A percentile compares a stretch with the other conserved stretches of the same genome.
Conservation (phyloP, 176 grass and related monocot species). For the Avena eriantha region DNA sequence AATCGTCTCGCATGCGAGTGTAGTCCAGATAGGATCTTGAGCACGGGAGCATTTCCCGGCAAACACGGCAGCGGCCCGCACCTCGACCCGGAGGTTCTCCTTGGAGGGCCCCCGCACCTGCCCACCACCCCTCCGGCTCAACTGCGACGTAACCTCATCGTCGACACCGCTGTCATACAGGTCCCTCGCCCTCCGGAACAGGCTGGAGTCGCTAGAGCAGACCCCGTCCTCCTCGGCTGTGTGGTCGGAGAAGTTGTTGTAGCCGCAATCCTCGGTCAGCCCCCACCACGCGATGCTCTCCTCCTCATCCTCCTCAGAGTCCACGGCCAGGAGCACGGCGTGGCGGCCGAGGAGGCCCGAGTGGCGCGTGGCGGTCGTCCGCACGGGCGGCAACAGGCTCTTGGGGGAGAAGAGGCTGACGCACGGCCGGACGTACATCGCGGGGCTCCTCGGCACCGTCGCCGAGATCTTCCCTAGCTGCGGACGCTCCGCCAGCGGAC, state of each 20-base stretch:
- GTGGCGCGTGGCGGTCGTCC: constrained; percentile 44
- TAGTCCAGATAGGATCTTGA: constrained; percentile 22
- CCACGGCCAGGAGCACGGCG: constrained; percentile 45
- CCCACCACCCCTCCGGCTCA: constrained; percentile 41
- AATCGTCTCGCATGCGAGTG: constrained; percentile 29
- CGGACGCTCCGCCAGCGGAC: constrained; percentile 61
- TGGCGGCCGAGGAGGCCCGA: constrained; percentile 56
- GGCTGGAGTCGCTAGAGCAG: constrained; percentile 70
- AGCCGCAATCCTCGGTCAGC: constrained; percentile 51
- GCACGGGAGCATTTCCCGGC: constrained; percentile 24
- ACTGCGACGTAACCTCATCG: constrained; percentile 65
- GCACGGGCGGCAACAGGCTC: constrained; percentile 60
- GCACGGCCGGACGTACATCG: background rate
- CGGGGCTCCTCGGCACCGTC: constrained; percentile 35
- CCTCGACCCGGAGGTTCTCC: constrained; percentile 78
- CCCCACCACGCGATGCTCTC: constrained; percentile 80
- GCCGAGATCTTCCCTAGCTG: constrained; percentile 31
- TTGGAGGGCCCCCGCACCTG: constrained; percentile 63
- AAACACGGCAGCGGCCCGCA: constrained; percentile 26
- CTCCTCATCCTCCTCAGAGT: constrained; percentile 53
- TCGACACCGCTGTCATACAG: constrained; percentile 34
- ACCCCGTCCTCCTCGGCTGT: constrained; percentile 67
- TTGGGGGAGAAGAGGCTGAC: constrained; percentile 54
- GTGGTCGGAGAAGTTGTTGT: constrained; percentile 61
- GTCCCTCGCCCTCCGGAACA: constrained; percentile 49